These are phyloP conservation scores for Colletotrichum tropicale DNA, from an alignment of 2,329 filamentous ascomycete genomes.

Conservation along the genomic window DNA sequence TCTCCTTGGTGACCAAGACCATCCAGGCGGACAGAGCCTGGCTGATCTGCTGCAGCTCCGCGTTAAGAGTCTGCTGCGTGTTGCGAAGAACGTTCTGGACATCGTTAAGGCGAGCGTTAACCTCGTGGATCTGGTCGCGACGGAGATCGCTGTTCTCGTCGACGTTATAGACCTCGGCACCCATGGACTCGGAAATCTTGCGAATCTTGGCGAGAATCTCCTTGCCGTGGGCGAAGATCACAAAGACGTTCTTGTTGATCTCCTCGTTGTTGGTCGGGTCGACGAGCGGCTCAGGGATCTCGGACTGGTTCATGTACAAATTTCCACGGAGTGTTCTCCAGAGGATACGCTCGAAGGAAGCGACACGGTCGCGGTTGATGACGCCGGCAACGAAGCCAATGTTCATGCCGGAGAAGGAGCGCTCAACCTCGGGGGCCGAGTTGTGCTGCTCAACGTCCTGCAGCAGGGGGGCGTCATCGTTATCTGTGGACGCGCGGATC, in stretches of 20 bases:
- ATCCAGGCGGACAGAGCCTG: slow-evolving; percentile 95
- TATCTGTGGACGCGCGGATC: slow-evolving; percentile 87
- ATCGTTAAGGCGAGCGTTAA: slow-evolving; percentile 91
- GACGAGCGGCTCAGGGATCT: slow-evolving; percentile 92
- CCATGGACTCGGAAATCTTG: slow-evolving; percentile 97
- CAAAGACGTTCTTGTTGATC: slow-evolving; percentile 96
- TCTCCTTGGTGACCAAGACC: slow-evolving; percentile 97
- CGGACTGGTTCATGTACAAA: slow-evolving; percentile 99
- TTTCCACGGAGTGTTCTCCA: slow-evolving; percentile 98
- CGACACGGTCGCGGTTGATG: slow-evolving; percentile 90
- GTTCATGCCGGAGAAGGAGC: slow-evolving; percentile 96
- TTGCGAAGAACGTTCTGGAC: slow-evolving; percentile 92
- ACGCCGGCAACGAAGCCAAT: slow-evolving; percentile 98
- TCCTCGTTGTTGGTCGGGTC: slow-evolving; percentile 93
- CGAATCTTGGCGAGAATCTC: slow-evolving; percentile 98
- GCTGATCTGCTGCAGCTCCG: slow-evolving; percentile 91
- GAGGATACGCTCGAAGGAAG: slow-evolving; percentile 93
- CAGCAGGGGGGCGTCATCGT: slow-evolving; percentile 91
- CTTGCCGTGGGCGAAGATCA: slow-evolving; percentile 98
- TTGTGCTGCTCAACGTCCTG: slow-evolving; percentile 89
- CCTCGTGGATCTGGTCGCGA: slow-evolving; percentile 94
- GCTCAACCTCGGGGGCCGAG: slow-evolving; percentile 70
- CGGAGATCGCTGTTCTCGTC: slow-evolving; percentile 97
- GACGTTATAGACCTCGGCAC: slow-evolving; percentile 93
- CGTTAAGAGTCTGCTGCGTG: slow-evolving; percentile 92